Evolutionary conservation across 2,329 filamentous ascomycete species (phyloP), one percentile per base, ranked within the genome.

Genomic region (Cytospora piceae): DNA sequence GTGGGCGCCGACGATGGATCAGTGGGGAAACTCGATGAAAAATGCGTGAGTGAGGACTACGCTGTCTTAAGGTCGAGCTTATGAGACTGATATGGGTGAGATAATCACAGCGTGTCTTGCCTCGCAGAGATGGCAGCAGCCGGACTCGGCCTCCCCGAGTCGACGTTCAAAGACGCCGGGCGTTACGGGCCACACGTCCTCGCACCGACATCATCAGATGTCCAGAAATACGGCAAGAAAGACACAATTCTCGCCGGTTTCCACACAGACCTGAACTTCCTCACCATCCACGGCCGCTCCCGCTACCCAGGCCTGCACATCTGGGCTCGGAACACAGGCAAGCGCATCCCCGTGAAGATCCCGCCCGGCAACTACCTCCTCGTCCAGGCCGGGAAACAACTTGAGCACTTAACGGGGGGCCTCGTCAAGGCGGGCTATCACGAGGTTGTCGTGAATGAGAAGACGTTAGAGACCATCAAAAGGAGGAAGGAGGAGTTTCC

Each of bases 241-340:
- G 81, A 87, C 77, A 87, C 84, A 58, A 87, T 88, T 71, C 81
- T 88, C 20, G 85, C 85, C 20, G 85, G 85, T 49, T 88, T 88
- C 78, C 85, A 88, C 74, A 87, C 85, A 0, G 85, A 88, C 71
- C 83, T 88, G 65, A 88, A 88, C 79, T 88, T 87, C 73, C 79
- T 88, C 61, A 88, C 85, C 69, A 88, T 88, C 75, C 85, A 88
- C 77, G 85, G 85, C 64, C 85, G 85, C 69, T 86, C 83, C 34
- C 83, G 85, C 66, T 88, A 86, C 70, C 85, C 85, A 0, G 85
- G 85, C 2, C 79, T 88, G 70, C 82, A 88, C 77, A 83, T 88
- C 71, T 88, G 85, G 85, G 85, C 85, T 27, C 84, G 85, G 70
- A 88, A 88, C 80, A 87, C 85, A 1, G 85, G 85, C 54, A 79